Percentiles rank a stretch among this genome's conserved stretches.
Conservation (phyloP, 768 basidiomycete genomes). For the Pilatotrama ljubarskyi region DNA sequence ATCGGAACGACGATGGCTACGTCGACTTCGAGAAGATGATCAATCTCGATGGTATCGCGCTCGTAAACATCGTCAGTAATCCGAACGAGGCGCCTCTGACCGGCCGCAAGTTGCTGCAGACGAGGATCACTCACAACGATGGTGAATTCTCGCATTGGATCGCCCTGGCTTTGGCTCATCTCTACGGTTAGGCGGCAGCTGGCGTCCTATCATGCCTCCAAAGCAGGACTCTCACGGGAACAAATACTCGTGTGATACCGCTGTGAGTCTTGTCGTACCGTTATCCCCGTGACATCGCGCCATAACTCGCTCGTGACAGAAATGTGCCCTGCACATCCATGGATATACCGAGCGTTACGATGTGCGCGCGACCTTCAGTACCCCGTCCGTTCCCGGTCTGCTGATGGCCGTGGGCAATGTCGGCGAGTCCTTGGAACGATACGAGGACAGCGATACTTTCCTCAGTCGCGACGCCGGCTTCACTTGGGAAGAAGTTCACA, state of each 20-base stretch:
- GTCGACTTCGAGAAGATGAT: constrained; percentile 99
- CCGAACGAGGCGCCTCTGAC: constrained; percentile 70
- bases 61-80: constrained; percentile 89
- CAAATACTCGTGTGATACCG: constrained; percentile 65
- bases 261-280: constrained; percentile 46
- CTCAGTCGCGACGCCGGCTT: constrained; percentile 95
- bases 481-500: constrained; percentile 98
- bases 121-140: constrained; percentile 94
- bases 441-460: constrained; percentile 92
- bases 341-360: constrained; percentile 94
- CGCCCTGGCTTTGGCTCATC: not conserved
- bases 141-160: constrained; percentile 45
- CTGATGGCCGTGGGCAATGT: constrained; percentile 98
- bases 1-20: constrained; percentile 83
- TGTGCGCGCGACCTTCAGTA: constrained; percentile 90
- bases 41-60: constrained; percentile 92
- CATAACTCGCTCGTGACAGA: constrained; percentile 42
- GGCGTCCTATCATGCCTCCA: constrained; percentile 84
- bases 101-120: constrained; percentile 74
- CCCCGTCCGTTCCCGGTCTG: constrained; percentile 87
- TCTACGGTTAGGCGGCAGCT: constrained; percentile 64
- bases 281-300: not conserved
- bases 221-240: constrained; percentile 70
- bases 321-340: constrained; percentile 87
- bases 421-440: constrained; percentile 76